phyloP scores from a whole-genome alignment of 345 rosid species.

The Eucalyptus shirleyi region DNA sequence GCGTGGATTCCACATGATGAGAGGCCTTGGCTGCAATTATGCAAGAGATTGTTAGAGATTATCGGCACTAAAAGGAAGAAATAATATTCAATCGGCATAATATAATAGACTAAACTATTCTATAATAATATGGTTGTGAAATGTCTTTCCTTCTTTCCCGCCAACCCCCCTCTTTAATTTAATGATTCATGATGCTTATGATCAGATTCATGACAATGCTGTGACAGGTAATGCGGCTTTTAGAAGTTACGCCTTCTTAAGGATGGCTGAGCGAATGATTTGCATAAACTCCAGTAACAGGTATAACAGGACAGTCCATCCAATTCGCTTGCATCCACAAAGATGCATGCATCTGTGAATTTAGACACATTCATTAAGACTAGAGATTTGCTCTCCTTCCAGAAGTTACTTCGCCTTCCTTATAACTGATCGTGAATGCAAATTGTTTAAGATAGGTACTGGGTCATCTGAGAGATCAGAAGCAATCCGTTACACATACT shows the following conservation, averaged over 20 bases:
- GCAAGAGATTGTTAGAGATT: background rate
- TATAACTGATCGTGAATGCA: background rate
- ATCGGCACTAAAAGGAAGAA: background rate
- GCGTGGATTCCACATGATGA: conserved; percentile 97
- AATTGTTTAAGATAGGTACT: conserved; percentile 18
- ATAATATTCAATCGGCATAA: background rate
- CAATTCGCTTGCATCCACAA: background rate
- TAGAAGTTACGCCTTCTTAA: background rate
- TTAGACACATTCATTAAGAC: background rate
- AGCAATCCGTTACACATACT: conserved; percentile 62
- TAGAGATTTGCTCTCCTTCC: background rate
- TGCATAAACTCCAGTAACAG: background rate
- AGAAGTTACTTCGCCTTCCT: background rate
- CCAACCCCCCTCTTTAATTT: background rate
- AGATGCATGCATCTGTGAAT: background rate
- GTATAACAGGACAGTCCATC: background rate
- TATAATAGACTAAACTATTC: background rate
- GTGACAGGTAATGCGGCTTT: background rate
- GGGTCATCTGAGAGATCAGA: conserved; percentile 75
- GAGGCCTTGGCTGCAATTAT: conserved; percentile 67
- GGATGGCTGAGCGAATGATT: background rate
- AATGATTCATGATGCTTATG: background rate
- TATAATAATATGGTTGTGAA: background rate
- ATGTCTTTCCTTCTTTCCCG: background rate
- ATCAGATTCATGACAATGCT: background rate